Evolutionary conservation across 441 rosid genomes (phyloP).

Genomic region (Oxalis stricta): DNA sequence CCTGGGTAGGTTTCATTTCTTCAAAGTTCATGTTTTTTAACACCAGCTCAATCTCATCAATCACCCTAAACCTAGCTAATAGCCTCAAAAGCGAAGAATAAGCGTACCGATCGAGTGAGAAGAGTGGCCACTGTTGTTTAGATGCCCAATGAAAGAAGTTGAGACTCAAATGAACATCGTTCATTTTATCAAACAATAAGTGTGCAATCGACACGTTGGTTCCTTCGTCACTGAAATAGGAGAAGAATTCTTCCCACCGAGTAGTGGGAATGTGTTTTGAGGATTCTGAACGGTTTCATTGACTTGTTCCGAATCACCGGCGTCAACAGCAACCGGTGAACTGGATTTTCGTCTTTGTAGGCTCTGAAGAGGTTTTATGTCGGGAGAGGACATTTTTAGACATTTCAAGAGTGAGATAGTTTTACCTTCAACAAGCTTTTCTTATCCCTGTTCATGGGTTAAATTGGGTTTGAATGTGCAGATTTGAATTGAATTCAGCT

Average conservation of each 20-base stretch:
- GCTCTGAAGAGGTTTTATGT: constrained; percentile 41
- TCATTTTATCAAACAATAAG: constrained; percentile 48
- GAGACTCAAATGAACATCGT: constrained; percentile 41
- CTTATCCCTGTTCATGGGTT: too few species aligned
- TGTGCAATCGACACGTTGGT: constrained; percentile 34
- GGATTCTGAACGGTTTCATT: constrained; percentile 36
- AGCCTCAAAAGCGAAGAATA: constrained; percentile 70
- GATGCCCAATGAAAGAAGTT: constrained; percentile 6
- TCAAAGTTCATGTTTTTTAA: constrained; percentile 29
- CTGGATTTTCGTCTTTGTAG: constrained; percentile 7
- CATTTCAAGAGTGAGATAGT: constrained; percentile 25
- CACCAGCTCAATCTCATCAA: constrained; percentile 30
- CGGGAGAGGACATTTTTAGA: constrained; percentile 67
- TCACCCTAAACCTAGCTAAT: constrained; percentile 38
- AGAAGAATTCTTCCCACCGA: constrained; percentile 34
- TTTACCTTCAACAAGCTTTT: too few species aligned
- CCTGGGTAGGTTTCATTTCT: constrained; percentile 34
- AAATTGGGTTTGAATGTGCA: too few species aligned
- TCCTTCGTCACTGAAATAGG: constrained; percentile 19
- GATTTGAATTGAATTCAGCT: too few species aligned
- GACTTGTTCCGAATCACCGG: constrained; percentile 32
- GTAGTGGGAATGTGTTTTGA: constrained; percentile 23
- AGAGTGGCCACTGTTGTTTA: constrained; percentile 12
- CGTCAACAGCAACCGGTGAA: constrained; percentile 14
- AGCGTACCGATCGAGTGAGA: constrained; percentile 32